Percentiles rank a stretch among this genome's conserved stretches.
Conservation (phyloP, 179 eudicot species). For the Silene noctiflora region DNA sequence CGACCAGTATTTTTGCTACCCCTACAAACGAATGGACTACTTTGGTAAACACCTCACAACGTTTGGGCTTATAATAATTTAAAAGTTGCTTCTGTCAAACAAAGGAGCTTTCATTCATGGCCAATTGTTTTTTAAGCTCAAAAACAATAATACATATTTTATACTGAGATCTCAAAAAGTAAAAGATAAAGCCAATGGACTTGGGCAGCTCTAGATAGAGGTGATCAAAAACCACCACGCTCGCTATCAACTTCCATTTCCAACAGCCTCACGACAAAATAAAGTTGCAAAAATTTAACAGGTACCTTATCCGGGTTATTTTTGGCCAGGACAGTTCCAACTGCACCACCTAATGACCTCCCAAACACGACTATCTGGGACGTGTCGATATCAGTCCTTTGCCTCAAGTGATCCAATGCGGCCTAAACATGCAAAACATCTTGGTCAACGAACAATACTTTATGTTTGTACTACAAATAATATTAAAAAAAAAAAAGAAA, state of each 20-base stretch:
- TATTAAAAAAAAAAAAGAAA: too few species aligned
- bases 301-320: conserved; percentile 85
- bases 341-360: conserved; percentile 97
- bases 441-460: conserved; percentile 11
- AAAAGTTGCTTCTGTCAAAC: too few species aligned
- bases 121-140: background rate
- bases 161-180: background rate
- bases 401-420: conserved; percentile 79
- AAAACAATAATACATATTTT: too few species aligned
- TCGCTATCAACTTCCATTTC: background rate
- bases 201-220: background rate
- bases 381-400: conserved; percentile 87
- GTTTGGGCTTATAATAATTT: too few species aligned
- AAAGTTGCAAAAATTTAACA: background rate
- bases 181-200: background rate
- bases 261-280: background rate
- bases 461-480: background rate
- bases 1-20: background rate
- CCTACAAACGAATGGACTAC: background rate
- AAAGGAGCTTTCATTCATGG: too few species aligned
- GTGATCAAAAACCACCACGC: background rate
- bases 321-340: conserved; percentile 70
- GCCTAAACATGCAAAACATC: conserved; percentile 43
- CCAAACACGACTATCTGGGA: conserved; percentile 86
- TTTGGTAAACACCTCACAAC: background rate